These are phyloP conservation scores for Lineolata rhizophorae DNA, from an alignment of 495 filamentous ascomycete species.

Conservation along the genomic window DNA sequence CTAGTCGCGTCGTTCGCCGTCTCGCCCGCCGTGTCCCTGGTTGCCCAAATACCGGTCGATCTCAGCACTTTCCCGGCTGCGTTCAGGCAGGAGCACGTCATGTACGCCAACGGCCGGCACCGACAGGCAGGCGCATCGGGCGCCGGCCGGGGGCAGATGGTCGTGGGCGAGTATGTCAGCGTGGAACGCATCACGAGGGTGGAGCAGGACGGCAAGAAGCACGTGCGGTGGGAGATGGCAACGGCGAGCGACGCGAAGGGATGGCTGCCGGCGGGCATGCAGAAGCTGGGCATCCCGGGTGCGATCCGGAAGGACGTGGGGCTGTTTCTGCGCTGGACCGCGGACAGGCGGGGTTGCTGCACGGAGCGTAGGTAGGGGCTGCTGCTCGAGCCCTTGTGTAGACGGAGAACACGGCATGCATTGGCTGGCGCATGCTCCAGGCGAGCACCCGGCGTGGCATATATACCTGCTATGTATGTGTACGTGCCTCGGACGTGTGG, in stretches of 20 bases:
- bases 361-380: no score
- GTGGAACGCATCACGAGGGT: conserved; percentile 29
- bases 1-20: conserved; percentile 17
- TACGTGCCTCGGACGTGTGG: no score
- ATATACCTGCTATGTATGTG: no score
- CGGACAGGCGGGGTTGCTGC: conserved; percentile 11
- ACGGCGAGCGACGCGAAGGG: conserved; percentile 50
- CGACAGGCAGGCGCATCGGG: not conserved
- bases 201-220: conserved; percentile 12
- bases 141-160: conserved; percentile 5
- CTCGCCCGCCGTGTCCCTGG: conserved; percentile 8
- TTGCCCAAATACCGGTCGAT: conserved; percentile 21
- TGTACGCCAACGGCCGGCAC: conserved; percentile 5
- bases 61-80: conserved; percentile 25
- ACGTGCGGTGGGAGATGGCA: conserved; percentile 45
- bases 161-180: conserved; percentile 24
- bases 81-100: no score
- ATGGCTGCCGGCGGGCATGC: conserved; percentile 41
- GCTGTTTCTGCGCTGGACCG: conserved; percentile 38
- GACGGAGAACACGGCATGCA: no score
- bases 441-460: no score
- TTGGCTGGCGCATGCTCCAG: no score
- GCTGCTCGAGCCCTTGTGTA: no score
- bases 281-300: conserved; percentile 40
- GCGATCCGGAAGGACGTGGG: conserved; percentile 52